Evolutionary conservation across 2,329 filamentous ascomycete species (phyloP).

Genomic region (Proliferodiscus dingleyae): DNA sequence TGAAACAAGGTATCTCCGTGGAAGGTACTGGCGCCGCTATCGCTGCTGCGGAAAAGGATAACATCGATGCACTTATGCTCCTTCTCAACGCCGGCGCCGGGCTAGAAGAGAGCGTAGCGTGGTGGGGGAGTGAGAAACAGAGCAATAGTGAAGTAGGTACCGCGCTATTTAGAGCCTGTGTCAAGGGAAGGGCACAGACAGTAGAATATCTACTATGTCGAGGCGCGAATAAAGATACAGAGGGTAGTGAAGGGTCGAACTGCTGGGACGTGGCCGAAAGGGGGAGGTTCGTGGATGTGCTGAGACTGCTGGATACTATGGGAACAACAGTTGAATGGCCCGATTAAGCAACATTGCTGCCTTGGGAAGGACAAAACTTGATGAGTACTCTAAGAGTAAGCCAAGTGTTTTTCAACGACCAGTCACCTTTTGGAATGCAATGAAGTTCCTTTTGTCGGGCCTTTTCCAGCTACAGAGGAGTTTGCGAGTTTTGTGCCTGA

Average conservation of each 20-base stretch:
- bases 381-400: too few relatives aligned
- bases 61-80: background rate
- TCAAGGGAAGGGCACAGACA: background rate
- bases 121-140: background rate
- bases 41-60: background rate
- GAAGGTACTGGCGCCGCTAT: background rate
- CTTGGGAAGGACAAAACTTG: too few relatives aligned
- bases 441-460: too few relatives aligned
- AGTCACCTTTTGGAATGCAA: too few relatives aligned
- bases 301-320: background rate
- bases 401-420: too few relatives aligned
- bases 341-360: too few relatives aligned
- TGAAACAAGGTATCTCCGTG: background rate
- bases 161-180: constrained; percentile 5
- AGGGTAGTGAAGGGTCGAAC: background rate
- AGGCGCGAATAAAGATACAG: constrained; percentile 1
- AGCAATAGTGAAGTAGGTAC: constrained; percentile 1
- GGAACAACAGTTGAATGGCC: background rate
- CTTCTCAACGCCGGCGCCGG: constrained; percentile 1
- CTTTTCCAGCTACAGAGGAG: too few relatives aligned
- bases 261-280: background rate
- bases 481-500: too few relatives aligned
- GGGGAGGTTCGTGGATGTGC: background rate
- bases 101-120: constrained; percentile 1
- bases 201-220: background rate